Conservation (phyloP, 257 asterid genomes). For the Solanum bulbocastanum region DNA sequence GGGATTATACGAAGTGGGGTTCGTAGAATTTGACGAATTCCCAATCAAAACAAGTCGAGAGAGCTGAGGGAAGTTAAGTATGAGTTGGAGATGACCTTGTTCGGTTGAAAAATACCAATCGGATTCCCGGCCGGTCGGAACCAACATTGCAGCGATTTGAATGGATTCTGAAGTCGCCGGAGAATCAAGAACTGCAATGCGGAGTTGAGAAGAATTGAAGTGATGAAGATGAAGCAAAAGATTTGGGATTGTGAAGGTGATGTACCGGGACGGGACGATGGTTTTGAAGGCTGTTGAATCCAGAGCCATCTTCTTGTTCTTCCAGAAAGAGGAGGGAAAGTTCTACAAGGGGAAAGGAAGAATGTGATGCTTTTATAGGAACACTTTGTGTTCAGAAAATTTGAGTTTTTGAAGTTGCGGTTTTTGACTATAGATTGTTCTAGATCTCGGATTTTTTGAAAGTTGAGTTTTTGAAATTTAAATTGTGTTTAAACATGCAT, state of each 20-base stretch:
- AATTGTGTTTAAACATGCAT: background rate
- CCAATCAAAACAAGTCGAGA: constrained; percentile 69
- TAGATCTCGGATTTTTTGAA: too few relatives aligned
- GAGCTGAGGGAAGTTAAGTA: constrained; percentile 41
- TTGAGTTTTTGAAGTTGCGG: background rate
- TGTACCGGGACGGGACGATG: constrained; percentile 60
- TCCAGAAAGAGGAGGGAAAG: background rate
- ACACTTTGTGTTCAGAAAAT: background rate
- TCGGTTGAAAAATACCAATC: constrained; percentile 84
- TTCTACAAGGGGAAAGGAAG: background rate
- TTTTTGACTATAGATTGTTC: background rate
- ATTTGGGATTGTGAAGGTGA: constrained; percentile 53
- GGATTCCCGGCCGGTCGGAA: constrained; percentile 66
- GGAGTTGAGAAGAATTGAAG: constrained; percentile 32
- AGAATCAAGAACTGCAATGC: constrained; percentile 64
- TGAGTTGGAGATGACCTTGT: constrained; percentile 81
- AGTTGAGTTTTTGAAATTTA: too few relatives aligned
- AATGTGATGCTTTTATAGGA: background rate
- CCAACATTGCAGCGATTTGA: constrained; percentile 52
- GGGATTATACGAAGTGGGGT: constrained; percentile 23
- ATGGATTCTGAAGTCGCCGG: constrained; percentile 19
- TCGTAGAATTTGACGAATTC: constrained; percentile 6
- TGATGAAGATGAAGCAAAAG: constrained; percentile 11
- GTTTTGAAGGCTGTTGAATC: constrained; percentile 41
- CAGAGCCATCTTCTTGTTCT: constrained; percentile 23